These are phyloP conservation scores for Hortiboletus campestris DNA, from an alignment of 768 basidiomycete genomes.

Conservation along the genomic window DNA sequence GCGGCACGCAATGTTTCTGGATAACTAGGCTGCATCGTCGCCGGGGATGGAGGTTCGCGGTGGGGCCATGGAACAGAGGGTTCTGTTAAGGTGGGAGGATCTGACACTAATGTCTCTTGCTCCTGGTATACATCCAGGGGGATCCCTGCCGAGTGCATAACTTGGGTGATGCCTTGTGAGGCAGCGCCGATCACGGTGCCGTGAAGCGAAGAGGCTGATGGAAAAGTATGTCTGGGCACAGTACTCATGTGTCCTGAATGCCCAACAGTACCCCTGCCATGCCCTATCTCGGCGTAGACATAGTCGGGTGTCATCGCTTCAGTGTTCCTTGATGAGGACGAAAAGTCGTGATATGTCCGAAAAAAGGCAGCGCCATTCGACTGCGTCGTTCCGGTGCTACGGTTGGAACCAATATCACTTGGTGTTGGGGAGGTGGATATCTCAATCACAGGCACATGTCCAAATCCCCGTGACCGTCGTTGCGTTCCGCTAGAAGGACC, in stretches of 20 bases:
- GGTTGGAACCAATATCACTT: constrained; percentile 58
- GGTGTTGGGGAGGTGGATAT: constrained; percentile 56
- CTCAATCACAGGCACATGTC: constrained; percentile 60
- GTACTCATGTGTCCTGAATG: constrained; percentile 17
- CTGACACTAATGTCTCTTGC: constrained; percentile 7
- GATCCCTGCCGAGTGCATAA: constrained; percentile 35
- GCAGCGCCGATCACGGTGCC: constrained; percentile 16
- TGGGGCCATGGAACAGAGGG: constrained; percentile 44
- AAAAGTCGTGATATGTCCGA: constrained; percentile 51
- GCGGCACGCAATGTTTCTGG: constrained; percentile 44
- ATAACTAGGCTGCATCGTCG: constrained; percentile 33
- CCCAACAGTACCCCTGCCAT: constrained; percentile 53
- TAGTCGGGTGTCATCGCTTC: constrained; percentile 71
- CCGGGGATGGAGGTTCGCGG: constrained; percentile 38
- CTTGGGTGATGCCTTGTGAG: constrained; percentile 33
- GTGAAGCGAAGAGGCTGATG: constrained; percentile 22
- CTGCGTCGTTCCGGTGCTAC: constrained; percentile 49
- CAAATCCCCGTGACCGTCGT: constrained; percentile 41
- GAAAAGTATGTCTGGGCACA: constrained; percentile 25
- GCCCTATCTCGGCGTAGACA: constrained; percentile 74
- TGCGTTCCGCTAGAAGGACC: constrained; percentile 39
- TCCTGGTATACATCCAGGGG: constrained; percentile 23
- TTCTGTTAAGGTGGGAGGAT: constrained; percentile 12
- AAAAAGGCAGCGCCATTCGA: constrained; percentile 63
- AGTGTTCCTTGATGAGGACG: constrained; percentile 41